A percentile compares a stretch with the other conserved stretches of the same genome.
These are phyloP conservation scores for Nepenthes mirabilis DNA, from an alignment of 148 eudicot species.

Conservation along the genomic window DNA sequence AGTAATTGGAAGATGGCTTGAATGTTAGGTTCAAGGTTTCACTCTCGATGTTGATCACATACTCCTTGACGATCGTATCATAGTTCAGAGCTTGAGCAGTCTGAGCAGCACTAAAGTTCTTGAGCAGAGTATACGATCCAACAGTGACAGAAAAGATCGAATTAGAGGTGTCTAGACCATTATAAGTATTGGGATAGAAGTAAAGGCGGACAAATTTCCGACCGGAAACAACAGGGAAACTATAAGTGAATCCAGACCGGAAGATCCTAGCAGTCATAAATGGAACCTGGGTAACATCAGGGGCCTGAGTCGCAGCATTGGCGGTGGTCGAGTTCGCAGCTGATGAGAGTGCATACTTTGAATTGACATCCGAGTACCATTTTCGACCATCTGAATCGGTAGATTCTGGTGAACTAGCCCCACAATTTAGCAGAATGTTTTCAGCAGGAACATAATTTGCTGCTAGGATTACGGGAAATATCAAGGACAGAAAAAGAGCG, in stretches of 20 bases:
- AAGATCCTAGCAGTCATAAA: slow-evolving; percentile 11
- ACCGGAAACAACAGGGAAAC: slow-evolving; percentile 13
- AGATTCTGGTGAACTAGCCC: slow-evolving; percentile 28
- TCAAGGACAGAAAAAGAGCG: slow-evolving; percentile 15
- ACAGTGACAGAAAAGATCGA: slow-evolving; percentile 5
- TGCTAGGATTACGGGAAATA: slow-evolving; percentile 21
- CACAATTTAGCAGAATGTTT: slow-evolving; percentile 53
- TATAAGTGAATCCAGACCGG: slow-evolving; percentile 14
- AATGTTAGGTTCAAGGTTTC: slow-evolving; percentile 8
- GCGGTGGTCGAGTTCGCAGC: slow-evolving; percentile 10
- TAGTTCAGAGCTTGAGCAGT: slow-evolving; percentile 2
- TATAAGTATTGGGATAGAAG: slow-evolving; percentile 9
- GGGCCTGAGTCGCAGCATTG: slow-evolving; percentile 22
- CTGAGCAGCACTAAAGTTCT: slow-evolving; percentile 11
- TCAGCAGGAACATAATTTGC: slow-evolving; percentile 58
- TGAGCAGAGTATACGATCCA: slow-evolving; percentile 8
- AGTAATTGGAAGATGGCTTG: slow-evolving; percentile 2
- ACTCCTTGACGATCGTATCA: slow-evolving; percentile 7
- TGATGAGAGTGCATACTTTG: slow-evolving; percentile 23
- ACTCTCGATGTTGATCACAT: slow-evolving; percentile 1
- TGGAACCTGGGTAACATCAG: slow-evolving; percentile 6
- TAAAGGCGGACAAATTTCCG: slow-evolving; percentile 13
- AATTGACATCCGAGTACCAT: slow-evolving; percentile 40
- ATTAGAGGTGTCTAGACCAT: slow-evolving; percentile 3
- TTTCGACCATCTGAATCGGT: slow-evolving; percentile 44